Conservation (phyloP, 306 rosid genomes). For the Rubus idaeus region DNA sequence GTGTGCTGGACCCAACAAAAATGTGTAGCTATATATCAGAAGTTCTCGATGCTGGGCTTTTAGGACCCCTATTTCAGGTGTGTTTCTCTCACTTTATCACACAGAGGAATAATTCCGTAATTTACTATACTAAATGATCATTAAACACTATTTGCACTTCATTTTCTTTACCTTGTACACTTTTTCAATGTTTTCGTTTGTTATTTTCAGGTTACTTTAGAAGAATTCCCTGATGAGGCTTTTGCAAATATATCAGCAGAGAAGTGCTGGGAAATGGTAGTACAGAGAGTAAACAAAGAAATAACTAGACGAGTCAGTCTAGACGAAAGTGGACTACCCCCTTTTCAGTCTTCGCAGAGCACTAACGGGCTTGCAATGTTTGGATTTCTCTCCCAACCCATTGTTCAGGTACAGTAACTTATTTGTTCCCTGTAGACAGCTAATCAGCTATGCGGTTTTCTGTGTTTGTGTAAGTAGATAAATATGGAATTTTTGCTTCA, state of each 20-base stretch:
- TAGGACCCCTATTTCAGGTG: constrained; percentile 93
- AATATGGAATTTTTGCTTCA: not conserved
- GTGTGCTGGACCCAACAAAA: constrained; percentile 62
- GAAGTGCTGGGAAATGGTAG: constrained; percentile 78
- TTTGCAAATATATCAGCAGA: constrained; percentile 57
- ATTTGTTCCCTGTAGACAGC: not conserved
- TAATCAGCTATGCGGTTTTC: not conserved
- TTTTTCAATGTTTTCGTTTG: not conserved
- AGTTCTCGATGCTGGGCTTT: constrained; percentile 81
- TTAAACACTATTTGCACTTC: not conserved
- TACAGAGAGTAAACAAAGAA: constrained; percentile 51
- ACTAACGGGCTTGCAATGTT: constrained; percentile 74
- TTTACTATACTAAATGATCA: not conserved
- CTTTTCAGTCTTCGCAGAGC: constrained; percentile 43
- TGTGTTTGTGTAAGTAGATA: not conserved
- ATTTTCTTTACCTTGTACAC: not conserved
- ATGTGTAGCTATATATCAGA: constrained; percentile 68
- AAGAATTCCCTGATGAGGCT: constrained; percentile 52
- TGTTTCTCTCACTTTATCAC: constrained; percentile 15
- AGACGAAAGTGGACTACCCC: constrained; percentile 43
- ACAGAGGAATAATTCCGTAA: not conserved
- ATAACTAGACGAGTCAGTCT: constrained; percentile 37
- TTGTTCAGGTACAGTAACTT: constrained; percentile 51
- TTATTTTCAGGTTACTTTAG: constrained; percentile 70
- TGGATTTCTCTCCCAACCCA: constrained; percentile 65